Evolutionary conservation across 1,284 basidiomycete genomes (phyloP), one percentile per base, ranked within the genome.

Genomic region (Cutaneotrichosporon dermatis): DNA sequence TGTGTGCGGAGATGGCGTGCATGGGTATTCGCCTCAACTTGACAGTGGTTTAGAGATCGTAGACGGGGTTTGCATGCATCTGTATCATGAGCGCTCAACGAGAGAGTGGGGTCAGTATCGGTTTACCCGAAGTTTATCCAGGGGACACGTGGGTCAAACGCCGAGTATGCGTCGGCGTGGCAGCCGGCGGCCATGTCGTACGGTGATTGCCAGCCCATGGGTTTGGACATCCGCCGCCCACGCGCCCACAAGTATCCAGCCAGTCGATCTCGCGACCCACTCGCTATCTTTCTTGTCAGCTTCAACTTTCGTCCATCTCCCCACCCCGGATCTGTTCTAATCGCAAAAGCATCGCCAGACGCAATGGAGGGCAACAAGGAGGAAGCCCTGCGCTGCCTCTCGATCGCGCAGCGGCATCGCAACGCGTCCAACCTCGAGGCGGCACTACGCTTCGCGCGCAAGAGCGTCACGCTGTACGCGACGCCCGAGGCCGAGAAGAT

Each of bases 381-480:
- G 72, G 92, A 93, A 77, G 90, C 90, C 35, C 77, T 88, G 58
- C 86, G 88, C 69, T 90, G 88, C 72, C 82, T 94, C 54, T 73
- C 79, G 51, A 89, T 94, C 62, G 87, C 92, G 10, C 85, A 86
- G 73, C 84, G 83, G 69, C 86, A 92, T 75, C 82, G 84, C 59
- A 83, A 85, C 53, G 80, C 85, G 48, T 86, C 84, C 55, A 92
- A 92, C 77, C 79, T 86, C 57, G 64, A 86, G 15, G 85, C 88
- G 4, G 92, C 95, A 1, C 85, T 88, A 70, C 91, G 92, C 75
- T 95, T 97, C 81, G 88, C 88, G 64, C 86, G 88, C 78, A 99
- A 99, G 80, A 90, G 89, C 12, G 84, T 93, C 59, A 81, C 87
- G 33, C 84, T 98, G 58, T 92, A 89, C 79, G 82, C 87, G 55